Base-by-base conservation (phyloP, 106 monocot species). In the Dendrobium catenatum region DNA sequence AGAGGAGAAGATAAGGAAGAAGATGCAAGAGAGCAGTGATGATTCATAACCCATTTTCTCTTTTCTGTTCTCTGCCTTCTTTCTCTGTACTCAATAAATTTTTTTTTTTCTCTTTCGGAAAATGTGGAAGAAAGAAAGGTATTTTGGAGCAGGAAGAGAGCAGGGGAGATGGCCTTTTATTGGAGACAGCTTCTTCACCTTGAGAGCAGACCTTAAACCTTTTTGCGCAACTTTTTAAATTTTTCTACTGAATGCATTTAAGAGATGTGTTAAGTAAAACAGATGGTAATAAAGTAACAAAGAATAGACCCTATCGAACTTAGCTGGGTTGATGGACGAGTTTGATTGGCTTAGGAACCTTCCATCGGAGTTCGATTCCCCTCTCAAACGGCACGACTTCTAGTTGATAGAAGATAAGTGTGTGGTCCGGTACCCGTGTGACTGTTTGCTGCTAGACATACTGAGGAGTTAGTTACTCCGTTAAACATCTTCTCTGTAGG, bases 11-110 rank as follows among this genome's bases (percentile, higher is more conserved):
- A 31, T 56, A 19, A 84, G 55, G 66, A 44, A 76, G 47, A 76
- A 33, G 42, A 18, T 2, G 42, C 68, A 80, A 51, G 73, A 54
- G 22, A 80, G 72, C 66, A 78, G 22, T 10, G 75, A 76, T 73
- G 55, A 27, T 20, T 29, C 42, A 33, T 42, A 19, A 43, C 54
- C 48, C 64, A 76, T 75, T 76, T 31, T 77, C 68, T 49, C 56
- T 75, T 3, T 42, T 48, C 3, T 20, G 74, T 22, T 66, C 64
- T 66, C 22, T 66, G 11, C 7, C 20, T 24, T 66, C 22, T 13
- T 51, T 51, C 3, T 13, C 13, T 51, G 0, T 13, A 13, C 13
- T 13, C 13, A 13, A 51, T 51, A 70, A 27, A 31, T 37, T 33
- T 70, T 31, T 37, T 70, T 61, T 61, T 22, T 61, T 22, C 5